Evolutionary conservation across 345 rosid genomes (phyloP).

Genomic region (Nasturtium officinale): DNA sequence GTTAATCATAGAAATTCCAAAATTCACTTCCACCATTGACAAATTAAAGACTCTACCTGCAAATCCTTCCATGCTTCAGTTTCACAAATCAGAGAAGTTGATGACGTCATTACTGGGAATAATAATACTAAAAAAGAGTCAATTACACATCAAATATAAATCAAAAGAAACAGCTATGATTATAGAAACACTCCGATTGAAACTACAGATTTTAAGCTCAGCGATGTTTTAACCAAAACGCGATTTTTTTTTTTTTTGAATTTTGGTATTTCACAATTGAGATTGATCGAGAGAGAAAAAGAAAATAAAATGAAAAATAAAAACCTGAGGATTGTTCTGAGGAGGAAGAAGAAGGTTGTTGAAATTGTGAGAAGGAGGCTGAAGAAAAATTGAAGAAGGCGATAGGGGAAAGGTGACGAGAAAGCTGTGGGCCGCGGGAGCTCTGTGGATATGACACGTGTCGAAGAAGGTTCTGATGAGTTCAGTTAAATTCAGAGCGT

Average conservation of each 20-base stretch:
- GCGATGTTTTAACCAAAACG: background rate
- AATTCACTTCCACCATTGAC: constrained; percentile 12
- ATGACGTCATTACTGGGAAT: constrained; percentile 59
- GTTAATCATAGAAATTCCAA: too few relatives aligned
- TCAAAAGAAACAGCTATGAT: too few relatives aligned
- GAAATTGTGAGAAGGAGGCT: too few relatives aligned
- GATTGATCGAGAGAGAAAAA: background rate
- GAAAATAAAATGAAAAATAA: background rate
- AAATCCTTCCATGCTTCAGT: constrained; percentile 81
- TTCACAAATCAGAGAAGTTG: constrained; percentile 66
- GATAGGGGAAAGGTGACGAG: too few relatives aligned
- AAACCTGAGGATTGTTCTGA: background rate
- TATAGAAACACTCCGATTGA: too few relatives aligned
- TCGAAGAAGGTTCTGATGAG: background rate
- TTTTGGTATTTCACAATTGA: background rate
- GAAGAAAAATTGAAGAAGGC: too few relatives aligned
- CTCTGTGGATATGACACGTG: background rate
- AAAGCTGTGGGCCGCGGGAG: background rate
- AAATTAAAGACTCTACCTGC: constrained; percentile 54
- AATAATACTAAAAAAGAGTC: background rate
- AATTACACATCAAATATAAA: background rate
- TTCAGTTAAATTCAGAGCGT: background rate
- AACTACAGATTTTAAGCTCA: background rate
- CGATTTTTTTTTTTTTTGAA: too few relatives aligned
- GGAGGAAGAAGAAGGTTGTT: background rate